Percentiles rank a stretch among this genome's conserved stretches.
Evolutionary conservation across 2,329 filamentous ascomycete genomes (phyloP).

Genomic region (Fulvia fulva): DNA sequence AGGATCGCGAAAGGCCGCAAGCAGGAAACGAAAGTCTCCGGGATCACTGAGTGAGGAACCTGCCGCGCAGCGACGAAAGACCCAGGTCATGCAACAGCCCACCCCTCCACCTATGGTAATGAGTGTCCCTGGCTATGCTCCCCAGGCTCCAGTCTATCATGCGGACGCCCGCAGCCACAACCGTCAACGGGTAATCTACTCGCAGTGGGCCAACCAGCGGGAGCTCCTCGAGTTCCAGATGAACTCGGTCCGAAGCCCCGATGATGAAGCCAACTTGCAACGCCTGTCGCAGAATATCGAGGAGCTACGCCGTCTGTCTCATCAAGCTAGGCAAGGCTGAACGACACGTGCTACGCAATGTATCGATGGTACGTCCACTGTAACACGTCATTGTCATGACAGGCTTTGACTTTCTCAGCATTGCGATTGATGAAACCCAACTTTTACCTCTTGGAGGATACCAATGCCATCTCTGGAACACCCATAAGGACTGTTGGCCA

Average conservation of each 20-base stretch:
- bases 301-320: slow-evolving; percentile 24
- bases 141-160: slow-evolving; percentile 5
- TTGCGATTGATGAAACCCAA: not conserved
- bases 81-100: slow-evolving; percentile 9
- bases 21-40: slow-evolving; percentile 30
- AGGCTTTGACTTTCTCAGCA: not conserved
- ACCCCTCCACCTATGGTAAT: slow-evolving; percentile 9
- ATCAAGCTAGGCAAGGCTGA: slow-evolving; percentile 29
- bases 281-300: slow-evolving; percentile 25
- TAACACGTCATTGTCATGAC: not conserved
- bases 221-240: slow-evolving; percentile 26
- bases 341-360: slow-evolving; percentile 4
- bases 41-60: slow-evolving; percentile 20
- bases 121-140: slow-evolving; percentile 4
- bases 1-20: slow-evolving; percentile 18
- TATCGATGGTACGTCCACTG: not conserved
- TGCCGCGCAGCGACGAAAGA: slow-evolving; percentile 16
- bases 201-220: slow-evolving; percentile 27
- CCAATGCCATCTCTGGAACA: not conserved
- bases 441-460: not conserved
- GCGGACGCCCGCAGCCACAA: slow-evolving; percentile 8
- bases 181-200: slow-evolving; percentile 18
- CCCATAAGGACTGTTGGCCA: not conserved
- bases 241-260: slow-evolving; percentile 22
- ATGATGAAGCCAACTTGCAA: slow-evolving; percentile 24